Base-by-base conservation (phyloP, 768 basidiomycete genomes). In the Lentinula guzmanii region DNA sequence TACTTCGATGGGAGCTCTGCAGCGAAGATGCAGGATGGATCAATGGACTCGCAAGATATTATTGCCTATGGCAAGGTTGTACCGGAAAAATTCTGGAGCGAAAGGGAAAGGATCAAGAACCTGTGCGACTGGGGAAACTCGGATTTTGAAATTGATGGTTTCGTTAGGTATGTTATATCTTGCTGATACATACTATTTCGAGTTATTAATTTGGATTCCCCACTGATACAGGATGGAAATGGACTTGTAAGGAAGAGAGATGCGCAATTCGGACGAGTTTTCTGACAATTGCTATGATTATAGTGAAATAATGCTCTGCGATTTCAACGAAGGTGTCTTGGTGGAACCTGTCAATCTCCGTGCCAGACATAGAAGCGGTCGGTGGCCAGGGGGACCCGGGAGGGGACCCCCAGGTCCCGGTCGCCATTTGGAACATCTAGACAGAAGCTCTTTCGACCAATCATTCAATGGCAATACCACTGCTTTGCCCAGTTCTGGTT, bases 1-100 rank as follows among this genome's bases (percentile, higher is more conserved):
- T 82, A 83, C 63, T 83, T 84, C 46, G 83, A 85, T 55, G 82
- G 83, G 0, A 78, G 69, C 48, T 79, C 80, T 55, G 81, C 77
- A 0, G 76, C 74, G 1, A 82, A 81, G 54, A 69, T 80, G 68
- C 16, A 45, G 11, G 67, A 67, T 0, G 81, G 81, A 0, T 51
- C 77, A 3, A 62, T 83, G 72, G 79, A 83, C 55, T 74, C 70
- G 5, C 82, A 83, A 59, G 82, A 83, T 59, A 67, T 82, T 16
- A n/a, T 83, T 2, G 58, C 65, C 16, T 84, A 78, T 79, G 79
- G 79, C 0, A 48, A 64, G 42, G 37, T 71, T 1, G 21, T 62
- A 16, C 60, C 65, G 2, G 67, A 66, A 33, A 55, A 58, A 65
- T 53, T 66, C 8, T 45, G 13, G 1, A 54, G 67, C 1, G 82